Evolutionary conservation across 2,329 filamentous ascomycete genomes (phyloP).

Genomic region (Colletotrichum endophyticum): DNA sequence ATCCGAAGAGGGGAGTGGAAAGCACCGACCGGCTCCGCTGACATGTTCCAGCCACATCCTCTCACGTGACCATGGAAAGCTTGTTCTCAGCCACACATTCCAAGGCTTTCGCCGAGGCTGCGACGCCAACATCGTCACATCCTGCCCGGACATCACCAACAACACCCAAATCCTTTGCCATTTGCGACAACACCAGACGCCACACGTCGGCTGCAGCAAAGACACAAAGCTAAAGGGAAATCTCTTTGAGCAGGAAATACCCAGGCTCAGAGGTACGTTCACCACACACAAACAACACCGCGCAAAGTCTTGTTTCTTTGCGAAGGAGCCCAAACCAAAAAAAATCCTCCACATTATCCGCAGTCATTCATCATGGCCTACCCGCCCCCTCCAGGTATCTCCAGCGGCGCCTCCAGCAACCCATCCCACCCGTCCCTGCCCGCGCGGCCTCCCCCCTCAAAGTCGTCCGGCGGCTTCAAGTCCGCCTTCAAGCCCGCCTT

Average conservation of each 20-base stretch:
- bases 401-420: conserved; percentile 41
- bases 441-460: conserved; percentile 74
- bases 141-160: background rate
- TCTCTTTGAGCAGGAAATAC: conserved; percentile 38
- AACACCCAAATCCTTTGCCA: background rate
- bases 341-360: background rate
- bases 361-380: conserved; percentile 79
- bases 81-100: background rate
- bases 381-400: conserved; percentile 82
- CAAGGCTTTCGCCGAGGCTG: conserved; percentile 1
- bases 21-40: background rate
- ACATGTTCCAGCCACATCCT: background rate
- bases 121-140: background rate
- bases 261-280: conserved; percentile 57
- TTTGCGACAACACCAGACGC: conserved; percentile 6
- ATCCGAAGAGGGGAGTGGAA: background rate
- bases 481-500: conserved; percentile 53
- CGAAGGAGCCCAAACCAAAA: background rate
- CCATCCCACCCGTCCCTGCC: conserved; percentile 70
- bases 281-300: conserved; percentile 25
- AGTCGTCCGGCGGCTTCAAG: conserved; percentile 45
- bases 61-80: background rate
- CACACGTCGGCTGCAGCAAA: background rate
- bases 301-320: conserved; percentile 1
- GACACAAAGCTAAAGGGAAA: background rate